These are phyloP conservation scores for Protomyces inouyei DNA, from an alignment of 1,139 yeast genomes.

Conservation along the genomic window DNA sequence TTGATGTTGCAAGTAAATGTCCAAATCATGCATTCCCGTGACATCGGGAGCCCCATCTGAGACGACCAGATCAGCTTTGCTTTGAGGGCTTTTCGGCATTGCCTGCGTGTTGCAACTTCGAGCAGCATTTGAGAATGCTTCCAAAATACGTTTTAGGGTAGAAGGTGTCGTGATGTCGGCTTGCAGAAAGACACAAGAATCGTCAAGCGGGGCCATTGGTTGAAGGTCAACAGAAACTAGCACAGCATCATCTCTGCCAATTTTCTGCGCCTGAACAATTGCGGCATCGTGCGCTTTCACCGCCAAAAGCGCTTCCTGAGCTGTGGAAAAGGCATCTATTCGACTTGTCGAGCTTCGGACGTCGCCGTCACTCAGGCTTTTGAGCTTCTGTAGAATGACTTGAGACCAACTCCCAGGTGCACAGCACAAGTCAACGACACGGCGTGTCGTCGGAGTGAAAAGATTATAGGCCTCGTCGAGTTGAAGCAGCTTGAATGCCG, in stretches of 20 bases:
- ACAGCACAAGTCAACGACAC: conserved; percentile 96
- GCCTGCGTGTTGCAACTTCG: conserved; percentile 35
- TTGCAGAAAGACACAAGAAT: conserved; percentile 72
- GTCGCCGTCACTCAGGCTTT: background rate
- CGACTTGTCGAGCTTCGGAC: background rate
- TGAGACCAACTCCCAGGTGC: conserved; percentile 99
- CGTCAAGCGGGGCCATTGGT: conserved; percentile 91
- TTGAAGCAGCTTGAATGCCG: conserved; percentile 88
- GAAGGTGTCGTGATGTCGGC: conserved; percentile 97
- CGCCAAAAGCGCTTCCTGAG: background rate
- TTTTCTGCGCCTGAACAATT: conserved; percentile 28
- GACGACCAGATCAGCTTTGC: background rate
- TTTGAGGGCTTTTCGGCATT: background rate
- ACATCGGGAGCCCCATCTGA: conserved; percentile 97
- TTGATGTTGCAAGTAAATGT: conserved; percentile 95
- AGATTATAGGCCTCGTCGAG: conserved; percentile 82
- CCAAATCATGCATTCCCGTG: conserved; percentile 92
- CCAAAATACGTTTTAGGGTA: conserved; percentile 68
- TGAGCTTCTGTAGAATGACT: conserved; percentile 63
- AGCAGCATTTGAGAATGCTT: conserved; percentile 85
- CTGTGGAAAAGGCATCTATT: background rate
- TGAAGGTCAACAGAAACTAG: conserved; percentile 93
- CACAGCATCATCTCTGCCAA: conserved; percentile 47
- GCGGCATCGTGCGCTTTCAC: background rate
- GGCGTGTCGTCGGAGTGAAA: conserved; percentile 56